Evolutionary conservation across 208 protist species (phyloP), one percentile per base, ranked within the genome.

Genomic region (Jaenimonas drosophilae): DNA sequence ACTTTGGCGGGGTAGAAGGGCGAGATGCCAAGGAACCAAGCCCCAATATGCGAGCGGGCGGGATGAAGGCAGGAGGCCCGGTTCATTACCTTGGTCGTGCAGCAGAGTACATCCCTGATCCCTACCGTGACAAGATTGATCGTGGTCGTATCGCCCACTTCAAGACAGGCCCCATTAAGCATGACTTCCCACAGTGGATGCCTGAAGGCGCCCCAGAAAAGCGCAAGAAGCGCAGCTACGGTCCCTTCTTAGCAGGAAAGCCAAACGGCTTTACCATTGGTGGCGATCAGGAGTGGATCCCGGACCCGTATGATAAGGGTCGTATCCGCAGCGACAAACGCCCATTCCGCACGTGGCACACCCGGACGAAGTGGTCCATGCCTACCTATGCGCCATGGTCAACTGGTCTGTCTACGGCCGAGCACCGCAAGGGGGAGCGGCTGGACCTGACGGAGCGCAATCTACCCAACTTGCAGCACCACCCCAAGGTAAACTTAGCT

Each of bases 331-430:
- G 64, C 45, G 40, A 69, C 2, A 41, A 56, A 16, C 59, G 74
- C 23, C 86, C 81, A 9, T 89, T 94, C 67, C 69, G 76, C 23
- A 94, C 81, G 27, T 94, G 81, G 79, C 78, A 94, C 62, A 94
- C 86, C 9, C 55, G 69, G 32, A 87, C 80, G 38, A 94, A 94
- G 62, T 86, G 71, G 69, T 87, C 75, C 24, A 91, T 91, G 86
- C 86, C 86, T 28, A 72, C 66, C 28, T 42, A 74, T 53, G 82
- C 86, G 23, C 78, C 86, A 37, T 94, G 86, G 82, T 67, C 67
- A 20, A 77, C 81, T 1, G 86, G 86, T 14, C 53, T 82, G 49
- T 54, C 64, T 33, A 94, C 86, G 16, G 70, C 76, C n/a, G 82
- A 91, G 53, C 71, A 76, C 23, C 69, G 68, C 24, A 61, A 74